Evolutionary conservation across 768 basidiomycete genomes (phyloP), one percentile per base, ranked within the genome.

Genomic region (Mrakia blollopis): DNA sequence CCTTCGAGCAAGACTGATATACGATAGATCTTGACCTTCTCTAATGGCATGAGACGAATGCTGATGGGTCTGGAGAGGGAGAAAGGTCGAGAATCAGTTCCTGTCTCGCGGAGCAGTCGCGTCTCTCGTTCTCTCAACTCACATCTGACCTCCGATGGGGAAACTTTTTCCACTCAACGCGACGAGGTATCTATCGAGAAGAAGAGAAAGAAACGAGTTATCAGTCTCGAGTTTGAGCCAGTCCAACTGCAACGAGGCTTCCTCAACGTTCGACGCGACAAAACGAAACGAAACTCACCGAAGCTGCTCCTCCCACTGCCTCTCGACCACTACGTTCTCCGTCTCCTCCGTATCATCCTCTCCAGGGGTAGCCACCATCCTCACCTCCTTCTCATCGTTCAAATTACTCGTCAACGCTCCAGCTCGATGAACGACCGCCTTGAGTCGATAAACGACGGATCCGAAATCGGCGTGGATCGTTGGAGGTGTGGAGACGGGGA

Each of bases 301-400:
- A 80, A 85, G 83, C 82, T 96, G 92, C 69, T 89, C 87, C 76
- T 98, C 95, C 96, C 95, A 99, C 80, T 91, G 89, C 28, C 92
- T 86, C 81, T 96, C 91, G 23, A 98, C 89, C 69, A 92, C 87
- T 71, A 98, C 89, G 80, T 89, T 91, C 81, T 86, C 86, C 23
- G 86, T 87, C 73, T 92, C 93, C 80, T 97, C 94, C n/a, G 88
- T 89, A 79, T 92, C 90, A 72, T 94, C 92, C 73, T 93, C 93
- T 14, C 88, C 87, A 0, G 93, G 93, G 72, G 86, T 88, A 18
- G 90, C 87, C 30, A 97, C 88, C 62, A 95, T 87, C 3, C 86
- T 85, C 18, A 97, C 91, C 70, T 94, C 91, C 61, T 90, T 88
- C 35, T 85, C 82, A 5, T 92, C 88, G 2, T 87, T 85, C 81